phyloP scores from a whole-genome alignment of 139 green algal genomes.

The Gonium pectorale region DNA sequence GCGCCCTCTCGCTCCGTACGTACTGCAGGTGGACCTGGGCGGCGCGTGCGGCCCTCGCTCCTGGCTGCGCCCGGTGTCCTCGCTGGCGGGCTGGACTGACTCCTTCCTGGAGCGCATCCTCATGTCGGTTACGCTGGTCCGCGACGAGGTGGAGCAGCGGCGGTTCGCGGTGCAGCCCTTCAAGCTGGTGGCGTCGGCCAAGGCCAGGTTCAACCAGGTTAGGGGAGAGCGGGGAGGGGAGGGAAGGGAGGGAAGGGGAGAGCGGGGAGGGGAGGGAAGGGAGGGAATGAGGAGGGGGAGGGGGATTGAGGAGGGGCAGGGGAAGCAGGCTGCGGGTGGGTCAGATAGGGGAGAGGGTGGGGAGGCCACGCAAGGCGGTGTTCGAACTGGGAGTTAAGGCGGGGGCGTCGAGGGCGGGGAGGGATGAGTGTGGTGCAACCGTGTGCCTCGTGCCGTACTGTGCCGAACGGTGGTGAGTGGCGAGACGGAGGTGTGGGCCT shows the following conservation, averaged over 20 bases:
- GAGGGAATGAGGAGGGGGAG: neutral
- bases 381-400: no score
- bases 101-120: constrained; percentile 64
- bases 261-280: neutral
- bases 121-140: constrained; percentile 51
- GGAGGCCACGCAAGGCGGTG: no score
- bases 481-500: no score
- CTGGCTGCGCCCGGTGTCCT: constrained; percentile 6
- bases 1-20: no score
- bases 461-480: no score
- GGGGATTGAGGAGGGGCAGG: no score
- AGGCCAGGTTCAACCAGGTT: constrained; percentile 20
- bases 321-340: no score
- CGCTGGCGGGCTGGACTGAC: constrained; percentile 52
- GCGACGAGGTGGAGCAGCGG: constrained; percentile 60
- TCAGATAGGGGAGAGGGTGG: no score
- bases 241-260: neutral
- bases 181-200: constrained; percentile 16
- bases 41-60: neutral
- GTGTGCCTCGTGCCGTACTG: no score
- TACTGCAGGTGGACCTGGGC: constrained; percentile 46
- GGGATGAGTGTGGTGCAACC: no score
- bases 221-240: neutral
- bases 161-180: constrained; percentile 42
- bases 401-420: no score